Evolutionary conservation across 129 eudicot genomes (phyloP).

Genomic region (carrot (Daucus carota)): DNA sequence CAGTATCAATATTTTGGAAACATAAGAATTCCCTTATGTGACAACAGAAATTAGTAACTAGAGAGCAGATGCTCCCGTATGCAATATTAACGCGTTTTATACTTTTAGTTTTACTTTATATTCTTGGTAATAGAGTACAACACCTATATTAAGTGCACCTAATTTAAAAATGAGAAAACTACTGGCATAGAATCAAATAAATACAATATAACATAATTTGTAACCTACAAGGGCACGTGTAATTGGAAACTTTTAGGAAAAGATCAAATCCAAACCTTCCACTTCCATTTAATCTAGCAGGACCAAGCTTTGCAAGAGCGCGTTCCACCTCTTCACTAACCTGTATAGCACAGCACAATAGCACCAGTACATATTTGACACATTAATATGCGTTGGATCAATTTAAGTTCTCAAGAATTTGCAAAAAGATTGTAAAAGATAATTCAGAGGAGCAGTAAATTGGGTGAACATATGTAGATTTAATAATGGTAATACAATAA

Average conservation of each 20-base stretch:
- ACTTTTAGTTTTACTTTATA: too few relatives aligned
- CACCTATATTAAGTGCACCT: too few relatives aligned
- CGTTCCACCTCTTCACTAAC: conserved; percentile 95
- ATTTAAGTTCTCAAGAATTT: not conserved
- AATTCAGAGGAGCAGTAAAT: not conserved
- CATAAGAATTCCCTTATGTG: too few relatives aligned
- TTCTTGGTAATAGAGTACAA: too few relatives aligned
- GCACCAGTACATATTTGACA: conserved; percentile 15
- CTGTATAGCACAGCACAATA: conserved; percentile 28
- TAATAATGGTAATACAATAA: not conserved
- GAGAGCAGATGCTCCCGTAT: too few relatives aligned
- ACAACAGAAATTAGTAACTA: too few relatives aligned
- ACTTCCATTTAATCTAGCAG: conserved; percentile 59
- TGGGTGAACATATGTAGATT: not conserved
- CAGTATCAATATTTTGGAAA: too few relatives aligned
- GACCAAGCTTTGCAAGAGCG: conserved; percentile 87
- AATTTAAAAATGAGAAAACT: too few relatives aligned
- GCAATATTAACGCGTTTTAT: too few relatives aligned
- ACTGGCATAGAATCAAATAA: too few relatives aligned
- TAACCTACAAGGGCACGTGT: not conserved
- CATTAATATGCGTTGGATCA: not conserved
- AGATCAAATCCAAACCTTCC: conserved; percentile 50
- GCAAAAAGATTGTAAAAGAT: not conserved
- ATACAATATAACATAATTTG: not conserved
- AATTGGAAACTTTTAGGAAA: not conserved